Base-by-base conservation (phyloP, 225 moss, liverwort and hornwort genomes). In the Polytrichum formosum region DNA sequence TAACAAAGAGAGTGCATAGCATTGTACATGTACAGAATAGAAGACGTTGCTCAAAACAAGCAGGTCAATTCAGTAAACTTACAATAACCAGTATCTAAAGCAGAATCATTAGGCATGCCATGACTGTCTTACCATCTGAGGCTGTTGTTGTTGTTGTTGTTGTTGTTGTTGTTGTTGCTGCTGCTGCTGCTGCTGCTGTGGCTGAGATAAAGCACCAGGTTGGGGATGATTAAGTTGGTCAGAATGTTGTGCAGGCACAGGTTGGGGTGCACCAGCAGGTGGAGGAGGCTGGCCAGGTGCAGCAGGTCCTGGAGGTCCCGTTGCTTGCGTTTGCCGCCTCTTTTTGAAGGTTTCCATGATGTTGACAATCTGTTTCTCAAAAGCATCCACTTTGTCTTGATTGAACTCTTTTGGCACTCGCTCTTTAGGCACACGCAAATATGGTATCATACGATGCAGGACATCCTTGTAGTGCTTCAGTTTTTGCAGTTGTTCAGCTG, bases 281-380 rank as follows among this genome's bases (percentile, higher is more conserved):
- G 76, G 70, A 82, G 79, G 85, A 72, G 85, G 79, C 72, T 86
- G 89, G 33, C 76, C 78, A 66, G 83, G 77, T 35, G 59, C 79
- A 73, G 80, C 73, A 68, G 82, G 77, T 22, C 88, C 88, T 68
- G 73, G 79, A 72, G 77, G 81, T 28, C 70, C 72, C 6, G 84
- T 76, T 29, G 71, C 85, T 68, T 84, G 84, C 64, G 90, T 85
- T 76, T 92, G 86, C 70, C 90, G 82, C 53, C 98, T 86, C 72
- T 91, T 92, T 77, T 99, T 99, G 75, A 99, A 99, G 61, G 98
- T 99, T 75, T 99, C 98, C 94, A 99, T 94, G 27, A 99, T 99
- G 63, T 86, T 99, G 46, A 99, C 94, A 82, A 99, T 99, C 66
- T 99, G 98, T 71, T 92, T 99, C 67, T 99, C 98, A 80, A 94